phyloP scores from a whole-genome alignment of 345 rosid species.

The Brassica juncea region DNA sequence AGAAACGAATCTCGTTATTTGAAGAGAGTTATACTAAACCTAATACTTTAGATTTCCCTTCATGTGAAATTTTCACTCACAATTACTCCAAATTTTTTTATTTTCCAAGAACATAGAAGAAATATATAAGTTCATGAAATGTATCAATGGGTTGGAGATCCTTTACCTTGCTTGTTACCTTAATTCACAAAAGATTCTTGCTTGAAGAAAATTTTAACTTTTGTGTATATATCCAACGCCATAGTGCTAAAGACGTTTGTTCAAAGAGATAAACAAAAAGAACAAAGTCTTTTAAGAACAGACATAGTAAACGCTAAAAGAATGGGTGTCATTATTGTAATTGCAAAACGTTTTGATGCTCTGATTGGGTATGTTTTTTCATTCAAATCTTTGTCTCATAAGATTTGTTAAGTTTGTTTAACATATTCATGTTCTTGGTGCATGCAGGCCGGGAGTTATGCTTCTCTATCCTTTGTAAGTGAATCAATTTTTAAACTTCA shows the following conservation, averaged over 20 bases:
- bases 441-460: conserved; percentile 82
- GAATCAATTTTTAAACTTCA: neutral
- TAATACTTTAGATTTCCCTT: conserved; percentile 31
- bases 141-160: conserved; percentile 29
- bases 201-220: conserved; percentile 3
- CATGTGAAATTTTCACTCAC: neutral
- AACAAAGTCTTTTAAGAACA: conserved; percentile 11
- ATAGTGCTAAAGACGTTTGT: conserved; percentile 42
- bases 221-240: conserved; percentile 33
- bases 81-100: neutral
- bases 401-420: neutral
- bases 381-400: neutral
- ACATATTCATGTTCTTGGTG: neutral
- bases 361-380: conserved; percentile 56
- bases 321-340: conserved; percentile 61
- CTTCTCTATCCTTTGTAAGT: conserved; percentile 91
- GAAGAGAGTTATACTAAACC: conserved; percentile 24
- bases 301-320: neutral
- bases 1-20: conserved; percentile 28
- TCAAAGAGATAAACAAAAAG: conserved; percentile 27
- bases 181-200: conserved; percentile 34
- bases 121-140: conserved; percentile 15
- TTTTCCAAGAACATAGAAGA: neutral
- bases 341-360: conserved; percentile 67
- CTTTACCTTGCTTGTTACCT: conserved; percentile 36